Conservation (phyloP, 2,329 filamentous ascomycete species). For the Colletotrichum sp. region DNA sequence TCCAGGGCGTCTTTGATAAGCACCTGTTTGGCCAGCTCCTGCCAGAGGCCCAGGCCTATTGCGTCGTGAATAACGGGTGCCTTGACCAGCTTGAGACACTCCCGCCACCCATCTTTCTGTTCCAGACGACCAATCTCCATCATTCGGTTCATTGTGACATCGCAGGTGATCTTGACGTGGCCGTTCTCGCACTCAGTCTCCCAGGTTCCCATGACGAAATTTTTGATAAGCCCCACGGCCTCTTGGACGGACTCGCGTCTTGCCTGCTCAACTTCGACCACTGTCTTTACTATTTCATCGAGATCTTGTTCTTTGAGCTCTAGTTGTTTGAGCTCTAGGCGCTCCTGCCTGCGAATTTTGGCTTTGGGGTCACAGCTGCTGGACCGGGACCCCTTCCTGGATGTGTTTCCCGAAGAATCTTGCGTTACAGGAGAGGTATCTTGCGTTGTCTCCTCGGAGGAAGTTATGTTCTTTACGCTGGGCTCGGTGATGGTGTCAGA, state of each 20-base stretch:
- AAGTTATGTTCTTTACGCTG: background rate
- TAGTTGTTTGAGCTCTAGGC: no score
- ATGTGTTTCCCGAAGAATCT: background rate
- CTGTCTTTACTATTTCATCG: no score
- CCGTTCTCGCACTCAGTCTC: background rate
- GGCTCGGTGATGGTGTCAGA: background rate
- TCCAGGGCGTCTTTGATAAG: background rate
- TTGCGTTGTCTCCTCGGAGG: background rate
- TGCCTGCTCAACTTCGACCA: background rate
- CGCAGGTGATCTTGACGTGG: slow-evolving; percentile 11
- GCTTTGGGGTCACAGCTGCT: background rate
- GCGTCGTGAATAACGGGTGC: slow-evolving; percentile 17
- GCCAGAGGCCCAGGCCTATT: background rate
- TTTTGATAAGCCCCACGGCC: background rate
- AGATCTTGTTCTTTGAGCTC: no score
- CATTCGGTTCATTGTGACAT: slow-evolving; percentile 2
- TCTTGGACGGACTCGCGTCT: background rate
- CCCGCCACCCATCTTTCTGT: background rate
- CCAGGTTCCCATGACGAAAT: background rate
- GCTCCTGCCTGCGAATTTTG: background rate
- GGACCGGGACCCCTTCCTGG: background rate
- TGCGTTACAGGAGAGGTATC: background rate
- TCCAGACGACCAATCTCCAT: background rate
- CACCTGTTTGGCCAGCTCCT: background rate
- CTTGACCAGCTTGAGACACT: slow-evolving; percentile 6